A percentile compares a stretch with the other conserved stretches of the same genome.
Conservation (phyloP, 495 filamentous ascomycete genomes). For the Sphaerosporella brunnea region DNA sequence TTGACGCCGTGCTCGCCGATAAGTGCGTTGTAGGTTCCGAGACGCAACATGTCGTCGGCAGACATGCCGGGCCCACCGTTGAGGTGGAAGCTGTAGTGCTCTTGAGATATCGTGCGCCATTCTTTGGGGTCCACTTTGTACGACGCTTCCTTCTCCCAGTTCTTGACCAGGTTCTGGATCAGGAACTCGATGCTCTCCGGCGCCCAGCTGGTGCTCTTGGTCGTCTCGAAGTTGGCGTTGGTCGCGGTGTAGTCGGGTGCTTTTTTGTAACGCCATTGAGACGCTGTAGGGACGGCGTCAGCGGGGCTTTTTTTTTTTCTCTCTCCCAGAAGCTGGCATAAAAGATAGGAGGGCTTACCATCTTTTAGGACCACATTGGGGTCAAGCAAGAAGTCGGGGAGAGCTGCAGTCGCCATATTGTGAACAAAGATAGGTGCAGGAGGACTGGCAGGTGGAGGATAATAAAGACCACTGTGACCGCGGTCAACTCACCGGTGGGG, state of each 20-base stretch:
- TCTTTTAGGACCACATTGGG: constrained; percentile 43
- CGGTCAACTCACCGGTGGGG: no score
- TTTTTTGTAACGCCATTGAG: constrained; percentile 40
- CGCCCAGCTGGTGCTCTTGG: constrained; percentile 37
- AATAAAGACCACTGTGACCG: no score
- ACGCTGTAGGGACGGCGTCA: constrained; percentile 12
- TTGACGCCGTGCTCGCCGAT: constrained; percentile 42
- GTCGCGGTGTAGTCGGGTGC: constrained; percentile 46
- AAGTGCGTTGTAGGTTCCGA: constrained; percentile 53
- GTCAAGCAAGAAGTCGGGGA: constrained; percentile 45
- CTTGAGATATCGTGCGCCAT: constrained; percentile 43
- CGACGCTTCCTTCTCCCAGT: constrained; percentile 54
- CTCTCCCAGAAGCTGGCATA: no score
- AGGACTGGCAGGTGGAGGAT: not conserved
- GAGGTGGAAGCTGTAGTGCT: constrained; percentile 42
- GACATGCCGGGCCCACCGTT: constrained; percentile 38
- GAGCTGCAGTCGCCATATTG: constrained; percentile 11
- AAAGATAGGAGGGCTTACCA: constrained; percentile 7
- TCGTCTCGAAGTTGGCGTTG: constrained; percentile 25
- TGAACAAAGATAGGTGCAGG: not conserved
- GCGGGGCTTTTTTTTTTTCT: no score
- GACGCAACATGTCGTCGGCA: constrained; percentile 45
- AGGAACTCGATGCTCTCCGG: constrained; percentile 39
- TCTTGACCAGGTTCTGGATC: constrained; percentile 52
- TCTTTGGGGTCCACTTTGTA: constrained; percentile 43